Base-by-base conservation (phyloP, 2,329 filamentous ascomycete species). In the Stylonectria norvegica region DNA sequence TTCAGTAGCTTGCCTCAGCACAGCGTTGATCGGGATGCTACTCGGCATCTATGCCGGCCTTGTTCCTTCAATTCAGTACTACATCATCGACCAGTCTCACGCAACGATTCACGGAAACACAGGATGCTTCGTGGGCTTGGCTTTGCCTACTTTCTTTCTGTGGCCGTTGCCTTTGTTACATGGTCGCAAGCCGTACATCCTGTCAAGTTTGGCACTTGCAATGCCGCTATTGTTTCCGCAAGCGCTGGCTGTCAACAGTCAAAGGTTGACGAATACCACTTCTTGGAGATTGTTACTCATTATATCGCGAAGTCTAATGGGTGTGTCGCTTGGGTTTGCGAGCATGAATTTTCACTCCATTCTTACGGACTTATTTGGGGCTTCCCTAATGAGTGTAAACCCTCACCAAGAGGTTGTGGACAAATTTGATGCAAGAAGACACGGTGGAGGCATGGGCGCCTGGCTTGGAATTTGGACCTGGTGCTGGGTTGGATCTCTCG, bases 381-480 rank as follows among this genome's bases (percentile, higher is more conserved):
- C 83, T 4, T 89, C 84, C 0, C 64, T 89, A 16, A 85, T 87
- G 72, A 85, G 82, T 53, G 71, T 73, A 28, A 79, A 81, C 34
- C 85, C 86, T 2, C 84, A 89, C 53, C 81, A 87, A 62, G 85
- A 88, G 55, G 66, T 85, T 15, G 81, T 85, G 1, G 75, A 83
- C 42, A 65, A 74, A 10, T 78, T 78, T 50, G 86, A 89, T 60
- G 76, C 85, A 14, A 77, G 86, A 39, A 73, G 85, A 28, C 83
- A 89, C 55, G 86, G 86, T 6, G 85, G 86, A 10, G 86, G 86
- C 0, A 82, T 89, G 68, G 86, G 86, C 0, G 68, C 86, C n/a
- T 90, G 86, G 86, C 70, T 89, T 8, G 83, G 84, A 2, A 72
- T 86, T 39, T 89, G 85, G 84, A 82, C 83, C 0, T 90, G 83